Evolutionary conservation across 2,329 filamentous ascomycete genomes (phyloP), one percentile per base, ranked within the genome.

Genomic region (Aspergillus arachidicola): DNA sequence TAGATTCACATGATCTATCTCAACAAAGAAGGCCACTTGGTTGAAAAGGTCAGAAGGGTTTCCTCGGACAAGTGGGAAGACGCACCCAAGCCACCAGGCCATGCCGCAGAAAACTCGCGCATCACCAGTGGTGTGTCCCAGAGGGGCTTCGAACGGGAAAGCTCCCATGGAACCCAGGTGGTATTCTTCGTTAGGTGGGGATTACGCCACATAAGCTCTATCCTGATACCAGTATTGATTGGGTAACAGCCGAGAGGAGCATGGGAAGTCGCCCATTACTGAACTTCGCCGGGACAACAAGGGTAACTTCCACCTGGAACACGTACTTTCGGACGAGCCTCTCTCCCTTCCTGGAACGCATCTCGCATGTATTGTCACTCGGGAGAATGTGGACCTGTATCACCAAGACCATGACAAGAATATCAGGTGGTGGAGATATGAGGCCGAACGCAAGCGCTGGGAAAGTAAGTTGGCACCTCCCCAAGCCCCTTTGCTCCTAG

Each of bases 331-430:
- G 2, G 51, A 55, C 6, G 34, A 55, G 32, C 30, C 51, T 16
- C 51, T 55, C 4, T 55, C 51, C 19, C 51, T 55, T 19, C 51
- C 51, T 4, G 51, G 51, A 10, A 55, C 51, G 21, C 51, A 55
- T 38, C 51, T 55, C 32, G 51, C 51, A 19, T 55, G 51, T 16
- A 19, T 55, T 9, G 12, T 55, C n/a, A 55, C 51, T 55, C n/a
- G 11, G 21, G 51, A 55, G 21, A 16, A 10, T n/a, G n/a, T 55
- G 3, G 51, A 55, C 32, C n/a, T 55, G 6, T 55, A 55, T 21
- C 51, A 55, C 34, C 51, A 55, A 14, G 51, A 55, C 16, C 51
- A 55, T 38, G 51, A 55, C 12, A 55, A 55, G 23, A 41, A 55
- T 19, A 55, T 55, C 51, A 55, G 41, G 32, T 21, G 30, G 30